Percentiles rank a stretch among this genome's conserved stretches.
Evolutionary conservation across 2,329 filamentous ascomycete species (phyloP).

Genomic region (Talaromyces sp.): DNA sequence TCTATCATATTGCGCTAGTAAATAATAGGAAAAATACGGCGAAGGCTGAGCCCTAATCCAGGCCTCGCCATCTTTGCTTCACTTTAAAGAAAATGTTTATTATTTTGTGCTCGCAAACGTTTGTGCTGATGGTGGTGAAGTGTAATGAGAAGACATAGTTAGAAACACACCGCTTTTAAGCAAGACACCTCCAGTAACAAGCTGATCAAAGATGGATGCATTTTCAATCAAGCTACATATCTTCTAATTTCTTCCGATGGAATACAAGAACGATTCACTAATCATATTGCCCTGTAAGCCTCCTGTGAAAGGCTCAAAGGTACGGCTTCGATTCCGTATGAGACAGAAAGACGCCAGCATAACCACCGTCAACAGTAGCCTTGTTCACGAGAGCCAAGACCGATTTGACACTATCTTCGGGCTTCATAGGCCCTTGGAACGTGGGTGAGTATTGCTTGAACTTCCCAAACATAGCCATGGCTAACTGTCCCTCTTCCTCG

Average conservation of each 20-base stretch:
- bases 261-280: no score
- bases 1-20: not conserved
- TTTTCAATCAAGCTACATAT: no score
- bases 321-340: constrained; percentile 53
- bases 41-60: not conserved
- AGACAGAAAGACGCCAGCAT: constrained; percentile 52
- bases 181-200: no score
- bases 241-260: no score
- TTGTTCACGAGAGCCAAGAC: constrained; percentile 32
- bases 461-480: constrained; percentile 20
- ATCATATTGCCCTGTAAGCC: not conserved
- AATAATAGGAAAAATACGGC: not conserved
- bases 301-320: constrained; percentile 22
- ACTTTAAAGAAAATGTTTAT: not conserved
- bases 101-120: not conserved
- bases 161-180: no score
- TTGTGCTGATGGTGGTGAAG: not conserved
- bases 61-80: not conserved
- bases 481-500: constrained; percentile 7
- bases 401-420: constrained; percentile 35
- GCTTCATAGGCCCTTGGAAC: constrained; percentile 33
- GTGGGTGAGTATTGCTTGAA: constrained; percentile 38
- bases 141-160: no score
- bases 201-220: no score
- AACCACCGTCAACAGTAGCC: constrained; percentile 44